Evolutionary conservation across 352 stramenopile species (phyloP).

Genomic region (Chrysophaeum taylorii): DNA sequence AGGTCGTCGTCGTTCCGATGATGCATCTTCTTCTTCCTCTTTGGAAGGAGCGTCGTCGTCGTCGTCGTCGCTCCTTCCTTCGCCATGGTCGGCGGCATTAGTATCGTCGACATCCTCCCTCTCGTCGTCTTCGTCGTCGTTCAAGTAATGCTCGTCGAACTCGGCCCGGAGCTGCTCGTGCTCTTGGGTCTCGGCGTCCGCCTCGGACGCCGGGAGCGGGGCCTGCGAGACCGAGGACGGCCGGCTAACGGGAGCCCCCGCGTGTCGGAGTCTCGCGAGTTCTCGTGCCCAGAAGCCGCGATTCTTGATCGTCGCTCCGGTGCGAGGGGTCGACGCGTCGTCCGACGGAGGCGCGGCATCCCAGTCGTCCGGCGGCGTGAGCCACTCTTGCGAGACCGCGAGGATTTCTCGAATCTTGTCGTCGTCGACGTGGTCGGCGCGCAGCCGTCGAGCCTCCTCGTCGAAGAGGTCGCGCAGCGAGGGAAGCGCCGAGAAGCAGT

Average conservation of each 20-base stretch:
- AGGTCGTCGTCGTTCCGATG: too few relatives aligned
- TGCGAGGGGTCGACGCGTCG: too few relatives aligned
- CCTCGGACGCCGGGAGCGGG: not conserved
- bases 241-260: not conserved
- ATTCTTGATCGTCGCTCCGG: too few relatives aligned
- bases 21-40: too few relatives aligned
- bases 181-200: not conserved
- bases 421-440: not conserved
- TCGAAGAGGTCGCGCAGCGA: slow-evolving; percentile 1
- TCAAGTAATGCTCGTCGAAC: not conserved
- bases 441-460: not conserved
- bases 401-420: not conserved
- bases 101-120: not conserved
- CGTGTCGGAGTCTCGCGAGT: not conserved
- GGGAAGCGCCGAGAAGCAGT: not conserved
- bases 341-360: too few relatives aligned
- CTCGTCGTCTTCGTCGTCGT: not conserved
- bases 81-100: not conserved
- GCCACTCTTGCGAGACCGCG: not conserved
- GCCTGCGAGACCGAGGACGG: not conserved
- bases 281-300: not conserved
- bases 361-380: not conserved
- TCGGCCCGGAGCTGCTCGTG: not conserved
- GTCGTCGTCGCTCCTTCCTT: not conserved
- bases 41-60: not conserved